Evolutionary conservation across 768 basidiomycete species (phyloP).

Genomic region (Suillus variegatus): DNA sequence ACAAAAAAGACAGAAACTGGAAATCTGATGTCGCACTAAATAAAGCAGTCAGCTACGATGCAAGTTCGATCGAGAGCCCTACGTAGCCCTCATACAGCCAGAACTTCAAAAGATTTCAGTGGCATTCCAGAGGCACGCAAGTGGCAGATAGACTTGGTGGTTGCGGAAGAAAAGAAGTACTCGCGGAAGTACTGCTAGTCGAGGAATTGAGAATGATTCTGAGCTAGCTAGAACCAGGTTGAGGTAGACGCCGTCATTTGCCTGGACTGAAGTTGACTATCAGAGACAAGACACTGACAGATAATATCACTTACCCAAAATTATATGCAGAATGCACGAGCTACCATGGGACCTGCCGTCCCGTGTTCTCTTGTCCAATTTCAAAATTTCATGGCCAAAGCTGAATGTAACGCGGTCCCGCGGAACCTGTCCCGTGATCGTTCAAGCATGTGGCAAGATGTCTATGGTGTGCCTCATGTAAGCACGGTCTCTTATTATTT

Average conservation of each 20-base stretch:
- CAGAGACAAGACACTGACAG: background rate
- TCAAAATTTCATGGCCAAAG: background rate
- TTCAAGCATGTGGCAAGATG: background rate
- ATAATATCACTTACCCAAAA: background rate
- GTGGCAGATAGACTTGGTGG: constrained; percentile 4
- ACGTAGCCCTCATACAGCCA: constrained; percentile 50
- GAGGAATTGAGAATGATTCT: background rate
- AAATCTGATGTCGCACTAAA: background rate
- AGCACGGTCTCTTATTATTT: background rate
- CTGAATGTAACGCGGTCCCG: background rate
- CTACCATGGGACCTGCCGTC: background rate
- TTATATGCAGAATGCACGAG: background rate
- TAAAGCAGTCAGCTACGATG: background rate
- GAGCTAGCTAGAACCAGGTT: background rate
- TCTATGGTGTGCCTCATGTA: background rate
- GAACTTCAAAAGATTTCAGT: constrained; percentile 18
- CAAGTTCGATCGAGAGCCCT: constrained; percentile 44
- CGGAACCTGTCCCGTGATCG: background rate
- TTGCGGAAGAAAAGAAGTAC: background rate
- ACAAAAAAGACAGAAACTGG: constrained; percentile 23
- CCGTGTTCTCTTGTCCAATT: background rate
- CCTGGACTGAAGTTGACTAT: constrained; percentile 4
- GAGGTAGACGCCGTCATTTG: background rate
- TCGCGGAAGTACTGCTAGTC: background rate
- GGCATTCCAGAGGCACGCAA: constrained; percentile 1